Percentiles rank a stretch among this genome's conserved stretches.
Evolutionary conservation across 176 grass and related monocot species (phyloP).

Genomic region (Elymus sibiricus): DNA sequence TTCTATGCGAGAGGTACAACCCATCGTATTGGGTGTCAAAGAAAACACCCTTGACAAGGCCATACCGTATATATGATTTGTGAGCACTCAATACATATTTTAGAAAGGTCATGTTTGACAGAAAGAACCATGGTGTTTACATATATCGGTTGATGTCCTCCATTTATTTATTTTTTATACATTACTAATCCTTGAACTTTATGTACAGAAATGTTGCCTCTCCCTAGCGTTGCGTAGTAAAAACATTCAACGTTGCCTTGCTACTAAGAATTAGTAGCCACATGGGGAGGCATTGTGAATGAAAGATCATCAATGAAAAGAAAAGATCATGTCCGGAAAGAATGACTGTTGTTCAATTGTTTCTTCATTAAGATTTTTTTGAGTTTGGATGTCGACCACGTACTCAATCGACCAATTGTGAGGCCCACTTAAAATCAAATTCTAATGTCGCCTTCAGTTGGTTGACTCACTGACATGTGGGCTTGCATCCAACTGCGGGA

Average conservation of each 20-base stretch:
- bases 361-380: not conserved
- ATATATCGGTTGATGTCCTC: no score
- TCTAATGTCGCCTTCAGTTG: not conserved
- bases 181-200: no score
- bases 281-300: not conserved
- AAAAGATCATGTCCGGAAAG: not conserved
- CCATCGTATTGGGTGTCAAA: slow-evolving; percentile 17
- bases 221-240: no score
- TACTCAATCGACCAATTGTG: no score
- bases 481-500: not conserved
- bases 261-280: no score
- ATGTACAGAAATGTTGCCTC: no score
- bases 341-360: not conserved
- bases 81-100: not conserved
- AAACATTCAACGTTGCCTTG: no score
- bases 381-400: no score
- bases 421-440: not conserved
- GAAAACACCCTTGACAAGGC: slow-evolving; percentile 4
- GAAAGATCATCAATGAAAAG: not conserved
- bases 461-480: not conserved
- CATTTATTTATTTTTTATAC: no score
- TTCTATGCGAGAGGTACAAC: slow-evolving; percentile 1
- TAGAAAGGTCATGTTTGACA: not conserved
- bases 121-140: not conserved
- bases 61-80: slow-evolving; percentile 12